A percentile compares a stretch with the other conserved stretches of the same genome.
Conservation (phyloP, 257 asterid species). For the Ligustrum vulgare region DNA sequence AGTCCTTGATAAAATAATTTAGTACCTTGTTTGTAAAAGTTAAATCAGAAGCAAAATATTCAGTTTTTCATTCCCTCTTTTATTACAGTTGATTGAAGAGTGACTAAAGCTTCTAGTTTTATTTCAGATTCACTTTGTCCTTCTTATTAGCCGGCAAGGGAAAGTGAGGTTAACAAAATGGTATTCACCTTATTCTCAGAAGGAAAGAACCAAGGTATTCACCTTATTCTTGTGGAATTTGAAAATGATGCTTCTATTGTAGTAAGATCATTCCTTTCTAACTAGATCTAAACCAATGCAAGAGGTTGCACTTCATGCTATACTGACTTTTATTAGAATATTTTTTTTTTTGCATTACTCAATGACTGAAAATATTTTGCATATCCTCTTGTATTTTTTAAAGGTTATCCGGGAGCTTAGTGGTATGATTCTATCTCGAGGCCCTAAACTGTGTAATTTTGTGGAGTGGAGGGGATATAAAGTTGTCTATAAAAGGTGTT, state of each 20-base stretch:
- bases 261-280: not conserved
- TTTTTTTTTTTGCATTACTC: not conserved
- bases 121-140: constrained; percentile 62
- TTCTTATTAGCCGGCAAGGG: constrained; percentile 65
- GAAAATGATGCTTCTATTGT: not conserved
- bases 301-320: not conserved
- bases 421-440: constrained; percentile 78
- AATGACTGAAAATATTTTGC: not conserved
- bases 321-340: not conserved
- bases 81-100: constrained; percentile 6
- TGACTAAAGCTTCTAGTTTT: constrained; percentile 26
- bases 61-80: not conserved
- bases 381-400: constrained; percentile 1
- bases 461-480: constrained; percentile 99
- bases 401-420: constrained; percentile 95
- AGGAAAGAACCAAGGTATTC: constrained; percentile 62
- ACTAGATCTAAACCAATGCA: not conserved
- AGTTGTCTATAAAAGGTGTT: constrained; percentile 91
- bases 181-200: constrained; percentile 62
- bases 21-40: not conserved
- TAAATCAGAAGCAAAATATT: constrained; percentile 1
- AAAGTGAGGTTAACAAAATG: constrained; percentile 67
- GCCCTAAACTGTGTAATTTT: constrained; percentile 93
- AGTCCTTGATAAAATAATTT: not conserved
- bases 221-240: not conserved